Base-by-base conservation (phyloP, 495 filamentous ascomycete genomes). In the Penicillium canariense region DNA sequence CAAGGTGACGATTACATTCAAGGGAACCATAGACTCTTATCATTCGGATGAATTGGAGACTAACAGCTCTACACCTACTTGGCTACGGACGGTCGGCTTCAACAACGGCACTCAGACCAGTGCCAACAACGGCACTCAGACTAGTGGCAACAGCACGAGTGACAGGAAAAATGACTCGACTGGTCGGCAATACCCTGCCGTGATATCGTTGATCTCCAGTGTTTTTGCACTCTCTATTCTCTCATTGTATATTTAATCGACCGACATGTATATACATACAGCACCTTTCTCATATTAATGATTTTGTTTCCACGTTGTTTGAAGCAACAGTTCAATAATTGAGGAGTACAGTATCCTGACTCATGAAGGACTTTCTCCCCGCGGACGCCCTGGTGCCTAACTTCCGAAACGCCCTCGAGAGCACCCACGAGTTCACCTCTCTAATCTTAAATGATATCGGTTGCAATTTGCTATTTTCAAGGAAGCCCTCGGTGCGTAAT, bases 41-140 rank as follows among this genome's bases (percentile, higher is more conserved):
- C 53, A 60, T 34, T 60, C 58, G 18, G 58, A 56, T 28, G 48
- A 52, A 9, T 42, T 60, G 3, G 36, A 25, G 14, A 56, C 31
- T n/a, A 30, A 52, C 23, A 45, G 46, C 7, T 27, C 48, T 11
- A 52, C 42, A 9, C 58, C 58, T 14, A 42, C 46, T 23, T 60
- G 58, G 58, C 23, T 52, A 18, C 48, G 40, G 12, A 56, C 58
- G 10, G 52, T 60, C 31, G 53, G 58, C 18, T 52, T 56, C 31
- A 36, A 45, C 10, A 60, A 56, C 43, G 49, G 43, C 31, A 51
- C 58, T 12, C 10, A 25, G 11, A n/a, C 20, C 0, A 2, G 20
- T 25, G 20, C 18, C 12, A 42, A 23, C 38, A n/a, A 22, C 7
- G n/a, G n/a, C n/a, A n/a, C n/a, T n/a, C n/a, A n/a, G n/a, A 42